Conservation (phyloP, 2,329 filamentous ascomycete species). For the Sarocladiaceae sp. region DNA sequence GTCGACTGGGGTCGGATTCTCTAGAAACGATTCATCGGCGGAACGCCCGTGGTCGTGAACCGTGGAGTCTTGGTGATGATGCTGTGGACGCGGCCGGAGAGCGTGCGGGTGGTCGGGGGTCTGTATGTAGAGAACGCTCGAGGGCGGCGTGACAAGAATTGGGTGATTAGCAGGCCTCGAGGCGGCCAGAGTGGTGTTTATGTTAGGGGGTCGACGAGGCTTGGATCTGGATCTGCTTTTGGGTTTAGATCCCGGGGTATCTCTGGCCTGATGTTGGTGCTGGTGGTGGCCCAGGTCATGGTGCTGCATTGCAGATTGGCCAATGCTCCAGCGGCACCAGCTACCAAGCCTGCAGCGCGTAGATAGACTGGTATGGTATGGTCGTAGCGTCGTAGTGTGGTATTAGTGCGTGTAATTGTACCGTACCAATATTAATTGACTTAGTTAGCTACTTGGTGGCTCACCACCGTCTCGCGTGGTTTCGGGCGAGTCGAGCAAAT, state of each 20-base stretch:
- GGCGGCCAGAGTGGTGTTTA: slow-evolving; percentile 5
- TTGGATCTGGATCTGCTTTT: slow-evolving; percentile 9
- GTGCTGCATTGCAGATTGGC: slow-evolving; percentile 6
- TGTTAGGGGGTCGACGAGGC: slow-evolving; percentile 3
- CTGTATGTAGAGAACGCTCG: background rate
- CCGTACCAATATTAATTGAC: background rate
- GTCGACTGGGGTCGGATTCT: slow-evolving; percentile 16
- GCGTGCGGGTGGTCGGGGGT: background rate
- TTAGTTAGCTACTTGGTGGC: slow-evolving; percentile 1
- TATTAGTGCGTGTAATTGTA: no score
- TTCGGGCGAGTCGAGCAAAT: background rate
- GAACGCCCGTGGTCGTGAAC: background rate
- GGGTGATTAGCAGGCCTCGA: background rate
- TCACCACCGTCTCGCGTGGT: slow-evolving; percentile 1
- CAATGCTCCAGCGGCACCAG: background rate
- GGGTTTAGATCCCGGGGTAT: background rate
- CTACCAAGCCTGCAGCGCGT: background rate
- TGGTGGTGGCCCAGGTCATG: slow-evolving; percentile 4
- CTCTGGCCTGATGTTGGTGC: no score
- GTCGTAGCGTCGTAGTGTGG: no score
- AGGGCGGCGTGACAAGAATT: background rate
- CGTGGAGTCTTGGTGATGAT: background rate
- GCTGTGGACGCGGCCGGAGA: no score
- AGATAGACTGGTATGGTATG: background rate
- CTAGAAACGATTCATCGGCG: slow-evolving; percentile 21